Conservation (phyloP, 768 basidiomycete species). For the Mycena amicta region DNA sequence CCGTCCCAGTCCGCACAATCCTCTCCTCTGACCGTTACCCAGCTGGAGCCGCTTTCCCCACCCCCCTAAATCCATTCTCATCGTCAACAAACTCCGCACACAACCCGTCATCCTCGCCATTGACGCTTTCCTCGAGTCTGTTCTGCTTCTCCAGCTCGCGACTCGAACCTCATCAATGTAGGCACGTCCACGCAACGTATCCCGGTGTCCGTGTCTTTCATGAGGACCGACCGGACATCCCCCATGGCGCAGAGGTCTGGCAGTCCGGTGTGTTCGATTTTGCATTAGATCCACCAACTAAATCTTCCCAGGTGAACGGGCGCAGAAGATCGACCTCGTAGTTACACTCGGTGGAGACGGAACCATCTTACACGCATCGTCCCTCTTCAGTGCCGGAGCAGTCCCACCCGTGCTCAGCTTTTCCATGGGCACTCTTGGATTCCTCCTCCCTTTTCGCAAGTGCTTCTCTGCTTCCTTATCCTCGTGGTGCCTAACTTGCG, state of each 20-base stretch:
- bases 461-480: conserved; percentile 21
- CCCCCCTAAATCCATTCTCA: conserved; percentile 65
- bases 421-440: conserved; percentile 92
- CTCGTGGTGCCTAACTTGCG: too few species aligned
- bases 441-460: conserved; percentile 92
- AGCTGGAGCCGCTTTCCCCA: conserved; percentile 37
- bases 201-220: conserved; percentile 66
- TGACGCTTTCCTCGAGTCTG: conserved; percentile 70
- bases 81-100: conserved; percentile 82
- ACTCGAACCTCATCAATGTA: conserved; percentile 27
- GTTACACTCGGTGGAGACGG: conserved; percentile 94
- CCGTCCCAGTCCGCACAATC: neutral
- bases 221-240: conserved; percentile 68
- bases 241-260: conserved; percentile 68
- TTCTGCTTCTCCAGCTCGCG: conserved; percentile 14
- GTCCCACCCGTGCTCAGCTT: conserved; percentile 92
- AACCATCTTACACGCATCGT: conserved; percentile 91
- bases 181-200: conserved; percentile 60
- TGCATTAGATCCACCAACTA: conserved; percentile 1
- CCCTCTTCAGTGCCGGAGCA: conserved; percentile 85
- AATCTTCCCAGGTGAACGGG: conserved; percentile 40
- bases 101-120: conserved; percentile 77
- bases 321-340: conserved; percentile 78
- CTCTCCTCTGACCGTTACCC: neutral
- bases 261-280: conserved; percentile 48